These are phyloP conservation scores for Aureobasidium sp. DNA, from an alignment of 2,329 filamentous ascomycete species.

Conservation along the genomic window DNA sequence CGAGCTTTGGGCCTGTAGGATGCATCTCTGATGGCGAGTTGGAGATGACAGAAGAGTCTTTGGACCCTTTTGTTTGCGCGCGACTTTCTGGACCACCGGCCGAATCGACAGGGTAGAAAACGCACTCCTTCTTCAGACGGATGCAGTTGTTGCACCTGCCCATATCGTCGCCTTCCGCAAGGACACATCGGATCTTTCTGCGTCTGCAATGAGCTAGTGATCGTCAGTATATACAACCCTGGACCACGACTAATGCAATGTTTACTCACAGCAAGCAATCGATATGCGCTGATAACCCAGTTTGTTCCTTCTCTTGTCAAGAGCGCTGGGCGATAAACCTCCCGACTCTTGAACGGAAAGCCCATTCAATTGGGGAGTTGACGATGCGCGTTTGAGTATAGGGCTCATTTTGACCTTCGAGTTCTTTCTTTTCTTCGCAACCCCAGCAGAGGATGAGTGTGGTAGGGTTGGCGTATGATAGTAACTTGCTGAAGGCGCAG, in stretches of 20 bases:
- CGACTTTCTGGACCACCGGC: slow-evolving; percentile 54
- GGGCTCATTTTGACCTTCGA: slow-evolving; percentile 13
- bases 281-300: slow-evolving; percentile 92
- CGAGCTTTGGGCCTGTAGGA: slow-evolving; percentile 3
- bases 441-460: neutral
- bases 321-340: neutral
- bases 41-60: slow-evolving; percentile 16
- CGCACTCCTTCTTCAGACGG: slow-evolving; percentile 86
- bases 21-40: slow-evolving; percentile 15
- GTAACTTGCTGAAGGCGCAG: neutral
- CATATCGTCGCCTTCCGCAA: slow-evolving; percentile 62
- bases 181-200: slow-evolving; percentile 86
- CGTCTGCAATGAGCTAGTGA: slow-evolving; percentile 74
- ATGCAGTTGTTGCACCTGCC: slow-evolving; percentile 88
- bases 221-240: slow-evolving; percentile 15
- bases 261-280: slow-evolving; percentile 81
- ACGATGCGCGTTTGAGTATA: slow-evolving; percentile 13
- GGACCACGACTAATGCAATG: neutral
- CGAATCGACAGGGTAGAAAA: slow-evolving; percentile 75
- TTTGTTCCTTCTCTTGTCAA: slow-evolving; percentile 56
- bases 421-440: slow-evolving; percentile 12
- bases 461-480: neutral
- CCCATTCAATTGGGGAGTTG: slow-evolving; percentile 7
- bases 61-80: slow-evolving; percentile 28
- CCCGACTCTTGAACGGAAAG: slow-evolving; percentile 1